Percentiles rank a stretch among this genome's conserved stretches.
phyloP scores from a whole-genome alignment of 2,329 filamentous ascomycete species.

The Hymenotorrendiella dingleyae region DNA sequence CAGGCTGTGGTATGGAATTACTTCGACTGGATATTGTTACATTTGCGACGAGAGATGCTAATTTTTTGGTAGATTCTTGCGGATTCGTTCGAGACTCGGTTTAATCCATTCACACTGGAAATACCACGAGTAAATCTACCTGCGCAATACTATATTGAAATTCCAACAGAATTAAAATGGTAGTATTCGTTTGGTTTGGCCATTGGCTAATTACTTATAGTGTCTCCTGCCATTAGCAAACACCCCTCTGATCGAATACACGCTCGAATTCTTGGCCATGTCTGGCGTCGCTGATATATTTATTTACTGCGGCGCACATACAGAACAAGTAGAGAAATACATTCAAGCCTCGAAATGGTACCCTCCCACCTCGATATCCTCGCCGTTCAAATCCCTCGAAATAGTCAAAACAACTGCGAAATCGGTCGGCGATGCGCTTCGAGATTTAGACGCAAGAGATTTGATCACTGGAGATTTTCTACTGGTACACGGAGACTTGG shows the following conservation, averaged over 20 bases:
- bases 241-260: slow-evolving; percentile 93
- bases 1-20: slow-evolving; percentile 31
- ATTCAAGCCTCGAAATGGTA: slow-evolving; percentile 74
- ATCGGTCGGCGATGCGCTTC: slow-evolving; percentile 89
- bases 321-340: slow-evolving; percentile 80
- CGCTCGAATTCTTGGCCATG: slow-evolving; percentile 90
- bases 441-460: slow-evolving; percentile 81
- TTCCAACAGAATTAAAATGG: too few species aligned
- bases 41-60: slow-evolving; percentile 7
- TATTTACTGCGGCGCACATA: slow-evolving; percentile 84
- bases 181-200: neutral
- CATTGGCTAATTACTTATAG: slow-evolving; percentile 37
- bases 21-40: neutral
- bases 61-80: slow-evolving; percentile 64
- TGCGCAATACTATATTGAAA: neutral
- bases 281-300: slow-evolving; percentile 93
- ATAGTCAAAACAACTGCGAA: slow-evolving; percentile 80
- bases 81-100: slow-evolving; percentile 91
- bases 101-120: slow-evolving; percentile 82
- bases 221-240: slow-evolving; percentile 92
- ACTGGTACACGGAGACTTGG: slow-evolving; percentile 84
- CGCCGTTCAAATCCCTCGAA: slow-evolving; percentile 72
- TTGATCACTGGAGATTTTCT: slow-evolving; percentile 88
- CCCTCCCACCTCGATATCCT: slow-evolving; percentile 57
- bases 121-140: slow-evolving; percentile 68